These are phyloP conservation scores for Lithospermum erythrorhizon DNA, from an alignment of 257 asterid genomes.

Conservation along the genomic window DNA sequence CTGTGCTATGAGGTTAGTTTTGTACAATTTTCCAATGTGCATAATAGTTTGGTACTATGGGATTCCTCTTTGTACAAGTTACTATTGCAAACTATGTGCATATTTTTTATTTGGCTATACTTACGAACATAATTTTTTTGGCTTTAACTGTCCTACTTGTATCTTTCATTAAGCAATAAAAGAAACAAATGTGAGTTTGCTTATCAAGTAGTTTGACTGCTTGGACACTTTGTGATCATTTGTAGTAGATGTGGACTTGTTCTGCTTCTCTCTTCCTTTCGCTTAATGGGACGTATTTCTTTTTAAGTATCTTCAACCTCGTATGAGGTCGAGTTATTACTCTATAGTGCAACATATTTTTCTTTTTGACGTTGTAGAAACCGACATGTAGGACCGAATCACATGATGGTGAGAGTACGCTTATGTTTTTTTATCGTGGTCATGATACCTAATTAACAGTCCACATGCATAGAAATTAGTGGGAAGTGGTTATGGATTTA, in stretches of 20 bases:
- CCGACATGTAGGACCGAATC: too few species aligned
- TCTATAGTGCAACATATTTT: neutral
- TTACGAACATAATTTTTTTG: neutral
- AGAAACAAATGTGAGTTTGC: too few species aligned
- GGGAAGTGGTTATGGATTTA: neutral
- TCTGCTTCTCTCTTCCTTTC: neutral
- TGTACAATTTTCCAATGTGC: neutral
- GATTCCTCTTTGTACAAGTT: neutral
- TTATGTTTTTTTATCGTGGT: neutral
- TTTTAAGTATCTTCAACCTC: neutral
- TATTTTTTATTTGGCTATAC: too few species aligned
- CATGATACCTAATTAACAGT: neutral
- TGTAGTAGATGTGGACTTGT: neutral
- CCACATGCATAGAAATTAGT: too few species aligned
- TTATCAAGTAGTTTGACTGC: too few species aligned
- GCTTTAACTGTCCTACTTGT: too few species aligned
- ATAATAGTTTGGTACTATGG: neutral
- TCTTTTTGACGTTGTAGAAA: too few species aligned
- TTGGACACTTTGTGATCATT: neutral
- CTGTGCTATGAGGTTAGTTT: neutral
- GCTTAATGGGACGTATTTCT: neutral
- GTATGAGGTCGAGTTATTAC: neutral
- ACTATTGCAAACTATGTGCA: neutral
- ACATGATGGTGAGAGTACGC: too few species aligned
- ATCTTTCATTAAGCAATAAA: too few species aligned